Percentiles rank a stretch among this genome's conserved stretches.
These are phyloP conservation scores for Beverwykella pulmonaria DNA, from an alignment of 495 filamentous ascomycete genomes.

Conservation along the genomic window DNA sequence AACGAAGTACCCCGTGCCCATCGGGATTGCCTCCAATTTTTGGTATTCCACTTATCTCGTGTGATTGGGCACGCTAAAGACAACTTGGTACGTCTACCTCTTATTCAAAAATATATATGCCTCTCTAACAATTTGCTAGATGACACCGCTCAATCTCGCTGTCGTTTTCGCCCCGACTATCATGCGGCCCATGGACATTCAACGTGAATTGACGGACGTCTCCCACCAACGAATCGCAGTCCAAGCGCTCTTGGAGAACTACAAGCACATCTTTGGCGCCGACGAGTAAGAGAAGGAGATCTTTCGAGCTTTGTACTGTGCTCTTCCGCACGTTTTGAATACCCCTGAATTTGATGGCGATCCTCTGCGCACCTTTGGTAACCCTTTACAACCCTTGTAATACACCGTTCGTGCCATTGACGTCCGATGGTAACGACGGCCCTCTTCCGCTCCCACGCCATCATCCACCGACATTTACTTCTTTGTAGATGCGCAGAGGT, in stretches of 20 bases:
- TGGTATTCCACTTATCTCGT: constrained; percentile 90
- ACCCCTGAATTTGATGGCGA: neutral
- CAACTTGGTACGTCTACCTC: constrained; percentile 63
- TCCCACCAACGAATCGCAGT: constrained; percentile 49
- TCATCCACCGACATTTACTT: neutral
- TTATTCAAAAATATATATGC: neutral
- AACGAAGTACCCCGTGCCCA: constrained; percentile 78
- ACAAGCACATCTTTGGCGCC: constrained; percentile 39
- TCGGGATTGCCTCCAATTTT: constrained; percentile 84
- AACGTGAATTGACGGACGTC: constrained; percentile 95
- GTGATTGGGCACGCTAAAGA: constrained; percentile 80
- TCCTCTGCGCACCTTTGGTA: neutral
- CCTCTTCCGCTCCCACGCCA: neutral
- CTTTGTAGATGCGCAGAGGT: neutral
- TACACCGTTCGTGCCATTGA: neutral
- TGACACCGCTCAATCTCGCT: constrained; percentile 92
- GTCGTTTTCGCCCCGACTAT: constrained; percentile 99
- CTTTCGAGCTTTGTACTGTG: neutral
- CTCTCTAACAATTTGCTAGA: constrained; percentile 46
- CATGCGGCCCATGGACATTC: constrained; percentile 83
- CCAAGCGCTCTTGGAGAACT: constrained; percentile 42
- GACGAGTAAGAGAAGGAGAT: constrained; percentile 19
- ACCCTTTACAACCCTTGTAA: constrained; percentile 1
- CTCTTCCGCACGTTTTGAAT: neutral
- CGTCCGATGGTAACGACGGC: neutral